Conservation (phyloP, 148 eudicot genomes). For the Fallopia convolvulus region DNA sequence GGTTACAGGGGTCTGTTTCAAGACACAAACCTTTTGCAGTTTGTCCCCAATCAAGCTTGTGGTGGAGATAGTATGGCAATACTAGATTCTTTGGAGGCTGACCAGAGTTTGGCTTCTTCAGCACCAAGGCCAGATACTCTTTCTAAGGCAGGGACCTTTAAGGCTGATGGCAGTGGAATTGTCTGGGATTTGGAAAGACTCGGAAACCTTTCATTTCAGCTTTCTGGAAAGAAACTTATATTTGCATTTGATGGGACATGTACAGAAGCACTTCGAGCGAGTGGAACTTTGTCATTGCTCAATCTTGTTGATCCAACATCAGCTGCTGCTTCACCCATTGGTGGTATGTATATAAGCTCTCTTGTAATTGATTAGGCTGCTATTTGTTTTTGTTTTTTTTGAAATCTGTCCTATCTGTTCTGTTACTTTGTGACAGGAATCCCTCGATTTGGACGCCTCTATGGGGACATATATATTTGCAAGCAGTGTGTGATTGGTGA, state of each 20-base stretch:
- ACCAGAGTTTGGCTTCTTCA: slow-evolving; percentile 47
- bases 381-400: background rate
- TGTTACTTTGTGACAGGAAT: slow-evolving; percentile 45
- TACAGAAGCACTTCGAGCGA: slow-evolving; percentile 60
- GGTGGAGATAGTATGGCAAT: slow-evolving; percentile 98
- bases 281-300: slow-evolving; percentile 81
- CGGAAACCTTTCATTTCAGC: slow-evolving; percentile 79
- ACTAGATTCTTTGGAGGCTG: slow-evolving; percentile 88
- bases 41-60: slow-evolving; percentile 97
- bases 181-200: slow-evolving; percentile 97
- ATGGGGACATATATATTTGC: slow-evolving; percentile 81
- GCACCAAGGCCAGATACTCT: slow-evolving; percentile 63
- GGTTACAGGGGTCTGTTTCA: slow-evolving; percentile 98
- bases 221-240: slow-evolving; percentile 85
- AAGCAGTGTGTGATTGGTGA: slow-evolving; percentile 89
- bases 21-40: slow-evolving; percentile 75
- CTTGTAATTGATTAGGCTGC: background rate
- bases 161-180: slow-evolving; percentile 82
- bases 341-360: slow-evolving; percentile 39
- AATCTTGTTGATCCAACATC: slow-evolving; percentile 95
- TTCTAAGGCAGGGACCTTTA: slow-evolving; percentile 50
- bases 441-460: slow-evolving; percentile 97
- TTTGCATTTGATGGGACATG: slow-evolving; percentile 99
- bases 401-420: background rate
- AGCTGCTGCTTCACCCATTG: slow-evolving; percentile 97